Evolutionary conservation across 23 red algal species (phyloP).

Genomic region (Gracilaria caudata): DNA sequence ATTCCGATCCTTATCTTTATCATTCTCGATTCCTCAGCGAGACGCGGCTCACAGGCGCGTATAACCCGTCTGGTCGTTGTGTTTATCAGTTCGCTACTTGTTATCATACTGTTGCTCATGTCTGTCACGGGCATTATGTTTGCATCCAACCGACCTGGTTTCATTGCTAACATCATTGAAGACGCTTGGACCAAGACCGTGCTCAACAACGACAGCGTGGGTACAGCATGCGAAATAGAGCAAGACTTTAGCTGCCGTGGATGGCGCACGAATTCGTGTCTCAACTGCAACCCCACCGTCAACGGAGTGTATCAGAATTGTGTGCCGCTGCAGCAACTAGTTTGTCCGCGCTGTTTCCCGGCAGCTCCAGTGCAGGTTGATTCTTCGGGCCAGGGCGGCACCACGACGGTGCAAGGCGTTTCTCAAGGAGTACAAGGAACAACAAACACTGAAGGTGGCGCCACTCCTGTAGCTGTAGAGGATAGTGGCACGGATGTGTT

Average conservation of each 20-base stretch:
- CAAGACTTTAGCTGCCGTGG: conserved; percentile 5
- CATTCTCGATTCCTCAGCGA: conserved; percentile 15
- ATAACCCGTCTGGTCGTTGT: conserved; percentile 22
- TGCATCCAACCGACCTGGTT: conserved; percentile 9
- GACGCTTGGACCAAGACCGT: conserved; percentile 56
- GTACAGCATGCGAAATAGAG: conserved; percentile 22
- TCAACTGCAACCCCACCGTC: conserved; percentile 25
- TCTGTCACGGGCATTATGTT: conserved; percentile 33
- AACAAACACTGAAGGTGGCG: neutral
- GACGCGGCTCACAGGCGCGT: conserved; percentile 1
- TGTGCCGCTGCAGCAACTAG: neutral
- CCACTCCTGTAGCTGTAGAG: neutral
- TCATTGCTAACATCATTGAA: conserved; percentile 31
- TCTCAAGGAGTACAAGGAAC: neutral
- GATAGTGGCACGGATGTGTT: neutral
- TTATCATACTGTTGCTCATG: conserved; percentile 38
- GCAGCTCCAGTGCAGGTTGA: conserved; percentile 1
- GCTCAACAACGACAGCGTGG: neutral
- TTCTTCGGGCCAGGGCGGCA: neutral
- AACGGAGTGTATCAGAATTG: conserved; percentile 22
- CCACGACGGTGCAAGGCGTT: conserved; percentile 3
- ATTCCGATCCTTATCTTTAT: conserved; percentile 36
- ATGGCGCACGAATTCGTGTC: conserved; percentile 28
- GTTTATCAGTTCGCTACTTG: conserved; percentile 10
- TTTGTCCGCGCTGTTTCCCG: conserved; percentile 34